Conservation (phyloP, 257 asterid species). For the Solanum etuberosum region DNA sequence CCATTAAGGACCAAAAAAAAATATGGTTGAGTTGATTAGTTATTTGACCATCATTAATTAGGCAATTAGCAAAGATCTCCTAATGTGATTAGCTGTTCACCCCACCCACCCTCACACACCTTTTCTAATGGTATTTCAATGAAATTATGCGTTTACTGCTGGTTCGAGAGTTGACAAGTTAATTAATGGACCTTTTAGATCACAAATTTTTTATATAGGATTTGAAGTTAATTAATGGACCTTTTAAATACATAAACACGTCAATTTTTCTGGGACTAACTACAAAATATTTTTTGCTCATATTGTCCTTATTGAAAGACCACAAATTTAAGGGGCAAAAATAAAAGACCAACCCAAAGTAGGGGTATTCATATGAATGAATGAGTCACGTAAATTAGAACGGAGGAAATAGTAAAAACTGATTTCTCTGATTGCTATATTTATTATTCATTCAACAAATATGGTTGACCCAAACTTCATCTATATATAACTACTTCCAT, state of each 20-base stretch:
- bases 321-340: too few relatives aligned
- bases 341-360: too few relatives aligned
- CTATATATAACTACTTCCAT: not conserved
- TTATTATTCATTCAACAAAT: not conserved
- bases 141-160: too few relatives aligned
- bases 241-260: not conserved
- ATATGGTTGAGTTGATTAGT: not conserved
- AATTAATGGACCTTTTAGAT: not conserved
- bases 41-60: not conserved
- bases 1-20: not conserved
- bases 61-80: not conserved
- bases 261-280: not conserved
- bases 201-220: not conserved
- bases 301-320: too few relatives aligned
- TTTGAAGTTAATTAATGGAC: too few relatives aligned
- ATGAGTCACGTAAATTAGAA: not conserved
- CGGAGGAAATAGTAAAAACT: not conserved
- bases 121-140: too few relatives aligned
- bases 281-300: too few relatives aligned
- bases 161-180: not conserved
- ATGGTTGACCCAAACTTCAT: not conserved
- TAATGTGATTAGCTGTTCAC: not conserved
- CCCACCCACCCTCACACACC: too few relatives aligned
- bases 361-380: too few relatives aligned
- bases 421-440: not conserved